These are phyloP conservation scores for Pseudocercospora vitis DNA, from an alignment of 2,329 filamentous ascomycete species.

Conservation along the genomic window DNA sequence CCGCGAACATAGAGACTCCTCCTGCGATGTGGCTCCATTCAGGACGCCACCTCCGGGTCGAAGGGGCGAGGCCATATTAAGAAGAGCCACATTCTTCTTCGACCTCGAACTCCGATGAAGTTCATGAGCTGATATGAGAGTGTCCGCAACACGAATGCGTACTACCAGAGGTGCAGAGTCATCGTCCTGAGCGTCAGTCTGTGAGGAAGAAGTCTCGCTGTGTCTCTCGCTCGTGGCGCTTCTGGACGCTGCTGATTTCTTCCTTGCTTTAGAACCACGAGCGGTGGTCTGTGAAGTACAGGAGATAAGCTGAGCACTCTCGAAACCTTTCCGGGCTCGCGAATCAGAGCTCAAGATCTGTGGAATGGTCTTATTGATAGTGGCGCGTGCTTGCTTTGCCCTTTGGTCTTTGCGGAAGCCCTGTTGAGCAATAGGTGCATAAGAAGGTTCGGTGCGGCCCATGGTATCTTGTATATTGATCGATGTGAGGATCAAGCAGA, in stretches of 20 bases:
- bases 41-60: conserved; percentile 61
- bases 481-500: too few relatives aligned
- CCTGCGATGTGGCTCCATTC: conserved; percentile 59
- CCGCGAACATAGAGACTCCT: conserved; percentile 62
- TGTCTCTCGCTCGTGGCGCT: neutral
- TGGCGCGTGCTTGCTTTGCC: conserved; percentile 34
- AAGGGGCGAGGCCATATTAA: conserved; percentile 65
- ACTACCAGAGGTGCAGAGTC: conserved; percentile 36
- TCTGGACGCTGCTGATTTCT: neutral
- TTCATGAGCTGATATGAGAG: conserved; percentile 50
- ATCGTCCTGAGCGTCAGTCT: conserved; percentile 8
- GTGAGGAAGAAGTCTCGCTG: conserved; percentile 37
- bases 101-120: conserved; percentile 25
- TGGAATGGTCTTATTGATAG: conserved; percentile 59
- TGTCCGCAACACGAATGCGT: conserved; percentile 52
- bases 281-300: conserved; percentile 12
- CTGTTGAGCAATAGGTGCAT: conserved; percentile 7
- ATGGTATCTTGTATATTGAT: too few relatives aligned
- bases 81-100: conserved; percentile 49
- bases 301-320: conserved; percentile 44
- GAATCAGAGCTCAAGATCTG: conserved; percentile 53
- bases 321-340: conserved; percentile 54
- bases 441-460: conserved; percentile 7
- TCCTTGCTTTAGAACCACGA: neutral
- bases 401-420: conserved; percentile 34